Conservation (phyloP, 352 stramenopile genomes). For the Globisporangium middletonii region DNA sequence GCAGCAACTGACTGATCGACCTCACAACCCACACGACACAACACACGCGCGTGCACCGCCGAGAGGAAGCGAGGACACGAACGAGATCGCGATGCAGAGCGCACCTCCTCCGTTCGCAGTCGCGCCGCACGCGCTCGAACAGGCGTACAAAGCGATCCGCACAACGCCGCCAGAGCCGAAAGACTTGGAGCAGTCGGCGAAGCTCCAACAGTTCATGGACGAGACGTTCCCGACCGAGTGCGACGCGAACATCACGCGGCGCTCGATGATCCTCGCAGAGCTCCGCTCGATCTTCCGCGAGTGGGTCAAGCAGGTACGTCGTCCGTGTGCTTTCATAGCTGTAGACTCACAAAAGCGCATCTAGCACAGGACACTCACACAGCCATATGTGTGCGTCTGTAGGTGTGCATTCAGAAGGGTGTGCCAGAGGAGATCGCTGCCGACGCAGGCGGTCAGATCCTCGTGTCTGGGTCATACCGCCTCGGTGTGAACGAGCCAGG, state of each 20-base stretch:
- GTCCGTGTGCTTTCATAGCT: neutral
- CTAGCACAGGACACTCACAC: slow-evolving; percentile 2
- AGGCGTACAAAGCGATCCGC: slow-evolving; percentile 88
- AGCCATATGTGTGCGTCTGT: neutral
- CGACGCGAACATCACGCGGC: slow-evolving; percentile 75
- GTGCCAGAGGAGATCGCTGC: slow-evolving; percentile 82
- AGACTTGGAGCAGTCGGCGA: slow-evolving; percentile 76
- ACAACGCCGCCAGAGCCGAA: slow-evolving; percentile 77
- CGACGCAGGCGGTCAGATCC: slow-evolving; percentile 82
- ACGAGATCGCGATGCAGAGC: slow-evolving; percentile 41
- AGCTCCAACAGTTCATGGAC: slow-evolving; percentile 82
- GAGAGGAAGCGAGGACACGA: neutral
- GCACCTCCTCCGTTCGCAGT: slow-evolving; percentile 42
- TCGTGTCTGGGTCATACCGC: slow-evolving; percentile 92
- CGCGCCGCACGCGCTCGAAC: slow-evolving; percentile 70
- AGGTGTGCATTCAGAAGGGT: slow-evolving; percentile 74
- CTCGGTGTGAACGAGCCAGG: slow-evolving; percentile 96
- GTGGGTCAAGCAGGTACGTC: slow-evolving; percentile 69
- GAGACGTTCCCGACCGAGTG: slow-evolving; percentile 71
- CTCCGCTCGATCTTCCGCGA: slow-evolving; percentile 77
- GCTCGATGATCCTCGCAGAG: slow-evolving; percentile 81
- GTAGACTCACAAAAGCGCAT: neutral
- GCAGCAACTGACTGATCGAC: neutral
- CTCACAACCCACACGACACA: neutral
- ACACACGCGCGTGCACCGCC: no score